Evolutionary conservation across 495 filamentous ascomycete genomes (phyloP).

Genomic region (Aspergillus olivimuriae): DNA sequence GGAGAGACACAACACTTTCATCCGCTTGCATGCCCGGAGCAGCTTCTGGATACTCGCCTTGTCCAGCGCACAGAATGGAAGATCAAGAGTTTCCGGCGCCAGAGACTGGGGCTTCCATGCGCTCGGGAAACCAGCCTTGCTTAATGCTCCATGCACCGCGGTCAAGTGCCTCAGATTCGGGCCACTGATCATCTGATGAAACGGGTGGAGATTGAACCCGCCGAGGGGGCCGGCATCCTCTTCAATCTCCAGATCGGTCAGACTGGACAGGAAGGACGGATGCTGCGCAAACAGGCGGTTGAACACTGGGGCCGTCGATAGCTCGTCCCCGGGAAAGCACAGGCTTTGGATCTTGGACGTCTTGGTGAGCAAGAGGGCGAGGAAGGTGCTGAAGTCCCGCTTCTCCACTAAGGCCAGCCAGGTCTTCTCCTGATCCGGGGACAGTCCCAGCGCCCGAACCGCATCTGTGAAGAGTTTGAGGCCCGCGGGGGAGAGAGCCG

Average conservation of each 20-base stretch:
- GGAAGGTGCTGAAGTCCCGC: conserved; percentile 9
- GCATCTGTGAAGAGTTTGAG: conserved; percentile 2
- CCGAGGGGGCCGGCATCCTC: not conserved
- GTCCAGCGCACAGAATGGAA: conserved; percentile 15
- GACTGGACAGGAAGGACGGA: conserved; percentile 15
- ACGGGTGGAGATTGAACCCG: conserved; percentile 7
- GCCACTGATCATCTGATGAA: conserved; percentile 10
- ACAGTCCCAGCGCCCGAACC: conserved; percentile 5
- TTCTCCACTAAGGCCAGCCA: conserved; percentile 6
- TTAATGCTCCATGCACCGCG: conserved; percentile 14
- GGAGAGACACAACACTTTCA: conserved; percentile 13
- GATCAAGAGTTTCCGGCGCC: conserved; percentile 1
- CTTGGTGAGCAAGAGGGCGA: conserved; percentile 14
- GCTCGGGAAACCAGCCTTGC: conserved; percentile 5
- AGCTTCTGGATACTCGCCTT: conserved; percentile 9
- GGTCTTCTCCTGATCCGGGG: not conserved
- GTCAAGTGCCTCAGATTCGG: conserved; percentile 5
- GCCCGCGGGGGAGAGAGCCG: conserved; percentile 1
- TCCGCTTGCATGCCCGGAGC: conserved; percentile 13
- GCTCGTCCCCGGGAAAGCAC: conserved; percentile 6
- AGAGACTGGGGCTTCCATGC: conserved; percentile 13
- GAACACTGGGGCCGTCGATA: conserved; percentile 7
- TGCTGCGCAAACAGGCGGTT: conserved; percentile 11
- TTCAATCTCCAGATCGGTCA: conserved; percentile 10
- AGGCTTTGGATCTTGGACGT: conserved; percentile 21